A percentile compares a stretch with the other conserved stretches of the same genome.
These are phyloP conservation scores for Psilocybe tampanensis DNA, from an alignment of 768 basidiomycete species.

Conservation along the genomic window DNA sequence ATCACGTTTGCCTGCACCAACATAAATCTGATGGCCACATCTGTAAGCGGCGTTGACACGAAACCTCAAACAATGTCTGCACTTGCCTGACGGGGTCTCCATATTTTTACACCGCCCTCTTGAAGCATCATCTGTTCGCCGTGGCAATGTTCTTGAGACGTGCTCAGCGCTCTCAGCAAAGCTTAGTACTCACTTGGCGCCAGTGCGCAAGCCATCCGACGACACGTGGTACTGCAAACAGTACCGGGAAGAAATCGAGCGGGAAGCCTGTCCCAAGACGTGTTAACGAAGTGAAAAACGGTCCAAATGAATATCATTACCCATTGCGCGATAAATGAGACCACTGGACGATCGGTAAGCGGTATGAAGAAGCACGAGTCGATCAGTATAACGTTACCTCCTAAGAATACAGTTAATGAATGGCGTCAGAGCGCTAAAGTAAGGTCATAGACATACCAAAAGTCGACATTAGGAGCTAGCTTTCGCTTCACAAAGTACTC, in stretches of 20 bases:
- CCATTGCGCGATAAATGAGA: conserved; percentile 91
- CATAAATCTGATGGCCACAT: conserved; percentile 59
- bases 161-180: neutral
- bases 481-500: conserved; percentile 84
- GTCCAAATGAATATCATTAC: conserved; percentile 36
- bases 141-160: conserved; percentile 3
- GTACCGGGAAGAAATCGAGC: conserved; percentile 90
- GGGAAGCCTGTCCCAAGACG: conserved; percentile 70
- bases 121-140: conserved; percentile 82
- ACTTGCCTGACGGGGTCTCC: conserved; percentile 80
- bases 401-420: conserved; percentile 32
- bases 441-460: conserved; percentile 57
- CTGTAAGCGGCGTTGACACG: conserved; percentile 11
- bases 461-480: conserved; percentile 90
- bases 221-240: conserved; percentile 91
- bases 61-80: conserved; percentile 9
- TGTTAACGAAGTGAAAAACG: conserved; percentile 1
- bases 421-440: neutral
- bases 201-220: conserved; percentile 95
- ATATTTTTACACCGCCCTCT: conserved; percentile 89
- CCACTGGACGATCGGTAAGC: conserved; percentile 48
- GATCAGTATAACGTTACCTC: conserved; percentile 48
- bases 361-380: neutral
- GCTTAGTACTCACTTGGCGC: conserved; percentile 60
- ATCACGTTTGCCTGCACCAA: conserved; percentile 73